Percentiles rank a stretch among this genome's conserved stretches.
Conservation (phyloP, 352 stramenopile species). For the Phytophthora europaea region DNA sequence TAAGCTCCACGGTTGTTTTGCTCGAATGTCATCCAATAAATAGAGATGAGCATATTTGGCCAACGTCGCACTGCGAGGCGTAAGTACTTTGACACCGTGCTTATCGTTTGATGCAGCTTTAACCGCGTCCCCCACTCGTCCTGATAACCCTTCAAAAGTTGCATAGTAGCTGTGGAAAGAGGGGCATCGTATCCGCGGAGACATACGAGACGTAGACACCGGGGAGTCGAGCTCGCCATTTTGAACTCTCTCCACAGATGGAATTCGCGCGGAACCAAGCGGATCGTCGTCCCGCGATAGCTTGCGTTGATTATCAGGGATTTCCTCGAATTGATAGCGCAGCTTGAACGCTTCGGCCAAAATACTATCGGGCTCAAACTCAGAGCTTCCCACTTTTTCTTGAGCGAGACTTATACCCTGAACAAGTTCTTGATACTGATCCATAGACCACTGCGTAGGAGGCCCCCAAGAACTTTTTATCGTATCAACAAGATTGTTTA, state of each 20-base stretch:
- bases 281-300: conserved; percentile 38
- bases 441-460: conserved; percentile 56
- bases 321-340: conserved; percentile 78
- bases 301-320: conserved; percentile 69
- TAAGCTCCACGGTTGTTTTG: conserved; percentile 69
- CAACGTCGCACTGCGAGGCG: conserved; percentile 73
- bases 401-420: conserved; percentile 66
- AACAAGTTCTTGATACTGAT: conserved; percentile 73
- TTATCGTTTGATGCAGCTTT: conserved; percentile 10
- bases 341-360: conserved; percentile 61
- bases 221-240: conserved; percentile 17
- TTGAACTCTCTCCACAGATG: conserved; percentile 8
- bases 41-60: conserved; percentile 87
- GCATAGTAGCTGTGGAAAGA: conserved; percentile 83
- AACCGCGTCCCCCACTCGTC: conserved; percentile 12
- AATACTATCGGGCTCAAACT: conserved; percentile 47
- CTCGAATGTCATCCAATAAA: conserved; percentile 65
- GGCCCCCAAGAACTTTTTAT: conserved; percentile 57
- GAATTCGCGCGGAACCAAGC: conserved; percentile 4
- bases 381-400: conserved; percentile 47
- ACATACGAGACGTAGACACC: conserved; percentile 21
- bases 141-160: conserved; percentile 69
- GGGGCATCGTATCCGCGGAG: conserved; percentile 58
- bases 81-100: conserved; percentile 35
- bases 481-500: conserved; percentile 64